Conservation (phyloP, 352 stramenopile species). For the Phytophthora fragariaefolia region DNA sequence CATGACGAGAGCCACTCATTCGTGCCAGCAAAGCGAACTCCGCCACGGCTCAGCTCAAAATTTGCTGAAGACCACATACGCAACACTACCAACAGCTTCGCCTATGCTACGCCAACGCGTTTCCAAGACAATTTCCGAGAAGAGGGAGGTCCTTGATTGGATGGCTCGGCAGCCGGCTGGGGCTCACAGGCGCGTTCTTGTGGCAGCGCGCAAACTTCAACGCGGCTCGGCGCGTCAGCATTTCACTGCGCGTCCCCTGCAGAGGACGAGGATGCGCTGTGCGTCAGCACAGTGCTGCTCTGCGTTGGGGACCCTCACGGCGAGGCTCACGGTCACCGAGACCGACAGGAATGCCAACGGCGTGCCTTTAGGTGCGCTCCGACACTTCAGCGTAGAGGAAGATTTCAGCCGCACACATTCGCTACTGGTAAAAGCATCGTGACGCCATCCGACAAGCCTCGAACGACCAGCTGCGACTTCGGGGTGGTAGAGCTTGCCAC, state of each 20-base stretch:
- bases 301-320: not conserved
- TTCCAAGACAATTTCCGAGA: not conserved
- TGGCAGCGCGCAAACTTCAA: conserved; percentile 2
- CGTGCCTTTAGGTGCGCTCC: not conserved
- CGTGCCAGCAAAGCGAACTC: not conserved
- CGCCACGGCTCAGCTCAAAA: not conserved
- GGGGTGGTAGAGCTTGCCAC: not conserved
- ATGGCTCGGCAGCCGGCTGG: not conserved
- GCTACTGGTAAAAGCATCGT: not conserved
- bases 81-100: not conserved
- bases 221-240: not conserved
- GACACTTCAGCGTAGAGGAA: not conserved
- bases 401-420: not conserved
- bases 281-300: not conserved
- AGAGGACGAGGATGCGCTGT: too few relatives aligned
- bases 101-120: not conserved
- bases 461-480: not conserved
- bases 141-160: not conserved
- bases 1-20: too few relatives aligned
- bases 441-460: not conserved
- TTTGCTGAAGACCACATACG: not conserved
- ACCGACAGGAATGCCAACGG: not conserved
- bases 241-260: conserved; percentile 14
- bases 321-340: too few relatives aligned
- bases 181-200: conserved; percentile 10